Base-by-base conservation (phyloP, 495 filamentous ascomycete genomes). In the Xylaria curta region DNA sequence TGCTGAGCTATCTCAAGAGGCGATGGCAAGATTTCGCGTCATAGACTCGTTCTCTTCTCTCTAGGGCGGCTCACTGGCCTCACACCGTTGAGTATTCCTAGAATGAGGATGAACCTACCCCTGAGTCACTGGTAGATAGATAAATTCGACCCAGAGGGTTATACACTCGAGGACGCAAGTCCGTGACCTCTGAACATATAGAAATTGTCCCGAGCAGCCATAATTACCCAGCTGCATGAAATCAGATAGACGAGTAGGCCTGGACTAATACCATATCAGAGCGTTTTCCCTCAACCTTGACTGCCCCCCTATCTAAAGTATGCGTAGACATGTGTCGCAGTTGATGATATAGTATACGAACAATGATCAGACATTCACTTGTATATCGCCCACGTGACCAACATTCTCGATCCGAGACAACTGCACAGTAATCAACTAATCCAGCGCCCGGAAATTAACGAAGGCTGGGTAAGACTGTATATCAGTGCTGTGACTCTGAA, bases 1-100 rank as follows among this genome's bases (percentile, higher is more conserved):
- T 78, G 82, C 86, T 36, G 81, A 81, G 36, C 78, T 92, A 70
- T 77, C 76, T 13, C 75, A 77, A 42, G 85, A 85, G n/a, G 83
- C 81, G n/a, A 79, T 76, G 72, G 72, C 77, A 69, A 61, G 76
- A 70, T 78, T 87, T 71, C 73, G 54, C 68, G 80, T 87, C 61
- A 76, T 89, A 59, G 77, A 78, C 62, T 85, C 81, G 28, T 88
- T 88, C 74, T 82, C 80, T 53, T 75, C 81, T 73, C 73, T 87
- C 31, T 70, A 59, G 33, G 66, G 70, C 56, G 66, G 13, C 63
- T 13, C 58, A 19, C 58, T n/a, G 15, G 26, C 26, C 17, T n/a
- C 28, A 15, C 4, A 6, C 58, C 17, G 5, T 38, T 60, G 31
- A 46, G 67, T 51, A 9, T 51, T 51, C 4, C 38, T 12, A 49